Percentiles rank a stretch among this genome's conserved stretches.
These are phyloP conservation scores for Plectranthus barbatus DNA, from an alignment of 257 asterid species.

Conservation along the genomic window DNA sequence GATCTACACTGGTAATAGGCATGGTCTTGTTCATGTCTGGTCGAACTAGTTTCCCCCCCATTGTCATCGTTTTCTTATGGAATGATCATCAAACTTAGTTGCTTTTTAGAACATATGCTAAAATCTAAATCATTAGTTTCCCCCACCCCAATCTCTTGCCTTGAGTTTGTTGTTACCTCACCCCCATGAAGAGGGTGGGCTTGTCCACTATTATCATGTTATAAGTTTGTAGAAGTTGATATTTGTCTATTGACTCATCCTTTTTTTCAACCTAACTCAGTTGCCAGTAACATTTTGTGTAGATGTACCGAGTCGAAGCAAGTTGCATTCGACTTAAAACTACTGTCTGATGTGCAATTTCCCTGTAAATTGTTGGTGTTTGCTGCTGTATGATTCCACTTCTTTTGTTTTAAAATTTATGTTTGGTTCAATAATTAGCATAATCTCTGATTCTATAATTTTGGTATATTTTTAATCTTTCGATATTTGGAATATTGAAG, in stretches of 20 bases:
- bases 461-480: too few relatives aligned
- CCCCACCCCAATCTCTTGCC: background rate
- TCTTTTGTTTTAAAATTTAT: background rate
- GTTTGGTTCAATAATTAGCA: too few relatives aligned
- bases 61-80: background rate
- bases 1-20: conserved; percentile 84
- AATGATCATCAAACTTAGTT: background rate
- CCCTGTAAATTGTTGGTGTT: background rate
- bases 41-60: conserved; percentile 39
- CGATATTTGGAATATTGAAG: too few relatives aligned
- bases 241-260: background rate
- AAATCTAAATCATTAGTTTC: background rate
- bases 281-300: conserved; percentile 13
- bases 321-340: conserved; percentile 3
- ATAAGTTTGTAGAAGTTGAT: background rate
- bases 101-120: conserved; percentile 2
- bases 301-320: conserved; percentile 14
- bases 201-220: background rate
- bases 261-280: background rate
- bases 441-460: too few relatives aligned
- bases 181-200: too few relatives aligned
- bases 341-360: background rate
- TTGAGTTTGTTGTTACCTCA: conserved; percentile 3
- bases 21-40: conserved; percentile 93
- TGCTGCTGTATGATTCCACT: background rate